Percentiles rank a stretch among this genome's conserved stretches.
Conservation (phyloP, 805 yeast genomes). For the Ogataea dorogensis region DNA sequence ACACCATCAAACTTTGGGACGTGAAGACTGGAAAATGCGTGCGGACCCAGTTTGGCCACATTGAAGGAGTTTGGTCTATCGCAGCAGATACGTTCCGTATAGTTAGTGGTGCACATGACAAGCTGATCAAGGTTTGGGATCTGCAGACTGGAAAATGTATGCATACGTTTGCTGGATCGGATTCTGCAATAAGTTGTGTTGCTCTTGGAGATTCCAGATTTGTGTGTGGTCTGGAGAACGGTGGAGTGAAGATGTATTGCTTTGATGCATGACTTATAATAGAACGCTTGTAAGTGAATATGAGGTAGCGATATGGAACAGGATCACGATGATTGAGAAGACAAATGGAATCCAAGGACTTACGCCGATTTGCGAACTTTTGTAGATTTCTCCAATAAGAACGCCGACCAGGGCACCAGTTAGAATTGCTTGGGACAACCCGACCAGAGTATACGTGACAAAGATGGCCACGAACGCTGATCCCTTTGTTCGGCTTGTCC, state of each 20-base stretch:
- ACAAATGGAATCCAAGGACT: constrained; percentile 93
- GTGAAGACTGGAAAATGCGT: constrained; percentile 82
- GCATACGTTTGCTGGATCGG: constrained; percentile 83
- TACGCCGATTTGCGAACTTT: constrained; percentile 80
- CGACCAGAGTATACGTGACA: constrained; percentile 48
- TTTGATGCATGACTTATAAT: constrained; percentile 51
- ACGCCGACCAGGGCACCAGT: constrained; percentile 79
- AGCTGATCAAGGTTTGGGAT: constrained; percentile 91
- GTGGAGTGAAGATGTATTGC: constrained; percentile 79
- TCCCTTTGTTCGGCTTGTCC: constrained; percentile 10
- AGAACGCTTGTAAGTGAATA: constrained; percentile 56
- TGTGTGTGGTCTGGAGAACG: constrained; percentile 88
- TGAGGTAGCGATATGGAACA: constrained; percentile 64
- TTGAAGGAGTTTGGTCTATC: constrained; percentile 97
- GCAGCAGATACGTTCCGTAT: constrained; percentile 95
- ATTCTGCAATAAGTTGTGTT: constrained; percentile 62
- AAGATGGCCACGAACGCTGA: constrained; percentile 41
- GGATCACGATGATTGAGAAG: constrained; percentile 67
- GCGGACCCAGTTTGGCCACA: constrained; percentile 94
- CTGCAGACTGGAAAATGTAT: constrained; percentile 90
- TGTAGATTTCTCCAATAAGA: constrained; percentile 69
- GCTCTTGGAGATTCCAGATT: constrained; percentile 86
- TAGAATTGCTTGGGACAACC: constrained; percentile 62
- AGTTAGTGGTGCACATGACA: constrained; percentile 92
- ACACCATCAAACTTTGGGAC: constrained; percentile 92